Evolutionary conservation across 306 rosid species (phyloP).

Genomic region (Purshia tridentata): DNA sequence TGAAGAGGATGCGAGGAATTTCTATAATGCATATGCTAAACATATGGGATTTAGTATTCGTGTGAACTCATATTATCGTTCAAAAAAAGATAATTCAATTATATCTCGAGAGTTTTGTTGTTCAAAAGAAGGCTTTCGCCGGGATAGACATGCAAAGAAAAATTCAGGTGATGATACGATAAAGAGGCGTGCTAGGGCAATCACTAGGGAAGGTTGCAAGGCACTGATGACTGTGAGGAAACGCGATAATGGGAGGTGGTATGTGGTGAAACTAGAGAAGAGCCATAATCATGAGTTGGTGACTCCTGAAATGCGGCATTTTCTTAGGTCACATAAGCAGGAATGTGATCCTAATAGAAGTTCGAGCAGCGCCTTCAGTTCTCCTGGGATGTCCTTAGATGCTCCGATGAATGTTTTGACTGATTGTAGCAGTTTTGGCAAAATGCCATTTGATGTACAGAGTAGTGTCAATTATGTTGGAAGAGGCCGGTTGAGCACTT

Average conservation of each 20-base stretch:
- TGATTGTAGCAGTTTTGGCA: constrained; percentile 5
- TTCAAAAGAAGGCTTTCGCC: constrained; percentile 27
- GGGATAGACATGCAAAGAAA: constrained; percentile 5
- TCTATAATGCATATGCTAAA: constrained; percentile 26
- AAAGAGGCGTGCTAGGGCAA: constrained; percentile 25
- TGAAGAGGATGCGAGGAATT: constrained; percentile 24
- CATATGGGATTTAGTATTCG: constrained; percentile 23
- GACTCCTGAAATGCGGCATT: constrained; percentile 27
- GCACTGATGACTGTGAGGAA: constrained; percentile 21
- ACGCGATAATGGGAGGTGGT: constrained; percentile 25
- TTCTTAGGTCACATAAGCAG: constrained; percentile 26
- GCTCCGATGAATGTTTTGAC: constrained; percentile 7
- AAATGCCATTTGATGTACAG: constrained; percentile 14
- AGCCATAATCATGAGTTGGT: constrained; percentile 23
- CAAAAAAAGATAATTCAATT: constrained; percentile 19
- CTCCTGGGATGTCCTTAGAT: constrained; percentile 9
- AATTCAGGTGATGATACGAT: background rate
- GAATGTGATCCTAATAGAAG: constrained; percentile 13
- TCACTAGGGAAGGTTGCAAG: constrained; percentile 33
- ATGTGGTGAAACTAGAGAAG: constrained; percentile 26
- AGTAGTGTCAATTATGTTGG: constrained; percentile 19
- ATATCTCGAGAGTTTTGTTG: constrained; percentile 31
- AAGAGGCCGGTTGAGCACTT: constrained; percentile 25
- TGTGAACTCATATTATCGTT: constrained; percentile 27
- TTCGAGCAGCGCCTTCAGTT: constrained; percentile 17